These are phyloP conservation scores for Xerocomellus intermedius DNA, from an alignment of 768 basidiomycete species.

Conservation along the genomic window DNA sequence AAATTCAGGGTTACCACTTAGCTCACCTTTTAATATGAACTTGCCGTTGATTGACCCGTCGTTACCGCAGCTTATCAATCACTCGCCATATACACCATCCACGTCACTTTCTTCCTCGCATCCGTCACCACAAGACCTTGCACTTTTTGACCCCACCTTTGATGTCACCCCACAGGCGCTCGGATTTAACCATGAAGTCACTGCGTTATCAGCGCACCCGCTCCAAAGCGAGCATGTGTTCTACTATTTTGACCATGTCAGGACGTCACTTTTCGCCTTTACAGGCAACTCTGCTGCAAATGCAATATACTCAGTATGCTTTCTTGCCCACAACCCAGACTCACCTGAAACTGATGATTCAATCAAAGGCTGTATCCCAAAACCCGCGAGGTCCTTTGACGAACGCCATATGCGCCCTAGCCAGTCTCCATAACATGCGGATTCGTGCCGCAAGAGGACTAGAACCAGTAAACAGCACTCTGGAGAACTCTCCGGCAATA, in stretches of 20 bases:
- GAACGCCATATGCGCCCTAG: slow-evolving; percentile 73
- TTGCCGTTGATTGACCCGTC: slow-evolving; percentile 29
- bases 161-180: slow-evolving; percentile 34
- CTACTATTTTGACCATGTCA: slow-evolving; percentile 76
- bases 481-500: slow-evolving; percentile 56
- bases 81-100: slow-evolving; percentile 36
- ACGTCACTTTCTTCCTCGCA: slow-evolving; percentile 33
- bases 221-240: slow-evolving; percentile 59
- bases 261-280: slow-evolving; percentile 64
- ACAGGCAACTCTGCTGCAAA: slow-evolving; percentile 60
- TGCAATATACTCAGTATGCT: slow-evolving; percentile 62
- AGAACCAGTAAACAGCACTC: slow-evolving; percentile 50
- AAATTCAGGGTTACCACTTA: slow-evolving; percentile 23
- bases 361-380: slow-evolving; percentile 47
- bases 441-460: slow-evolving; percentile 62
- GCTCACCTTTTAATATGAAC: slow-evolving; percentile 32
- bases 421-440: slow-evolving; percentile 65
- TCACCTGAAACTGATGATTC: slow-evolving; percentile 15
- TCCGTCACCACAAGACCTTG: slow-evolving; percentile 33
- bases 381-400: slow-evolving; percentile 71
- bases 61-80: slow-evolving; percentile 28
- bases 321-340: neutral
- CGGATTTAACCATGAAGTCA: slow-evolving; percentile 22
- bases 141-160: slow-evolving; percentile 35
- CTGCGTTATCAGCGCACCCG: slow-evolving; percentile 37